Conservation (phyloP, 345 rosid genomes). For the Linum usitatissimum region DNA sequence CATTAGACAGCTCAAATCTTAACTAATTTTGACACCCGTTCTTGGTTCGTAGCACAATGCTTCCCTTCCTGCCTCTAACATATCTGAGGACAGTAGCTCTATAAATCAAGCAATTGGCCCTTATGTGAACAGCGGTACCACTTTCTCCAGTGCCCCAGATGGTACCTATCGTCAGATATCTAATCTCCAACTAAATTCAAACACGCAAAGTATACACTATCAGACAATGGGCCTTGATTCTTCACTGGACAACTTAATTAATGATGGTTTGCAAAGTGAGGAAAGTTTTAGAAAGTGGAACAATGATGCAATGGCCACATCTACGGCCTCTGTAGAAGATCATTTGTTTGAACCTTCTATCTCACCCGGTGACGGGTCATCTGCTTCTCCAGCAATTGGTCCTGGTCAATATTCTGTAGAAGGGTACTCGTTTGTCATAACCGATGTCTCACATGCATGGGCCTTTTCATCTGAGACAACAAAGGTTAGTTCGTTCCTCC, state of each 20-base stretch:
- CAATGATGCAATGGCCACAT: constrained; percentile 36
- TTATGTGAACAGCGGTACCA: constrained; percentile 17
- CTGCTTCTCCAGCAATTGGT: constrained; percentile 30
- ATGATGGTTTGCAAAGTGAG: constrained; percentile 56
- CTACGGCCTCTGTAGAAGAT: constrained; percentile 40
- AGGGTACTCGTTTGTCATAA: constrained; percentile 46
- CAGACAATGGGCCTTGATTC: constrained; percentile 23
- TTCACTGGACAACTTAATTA: constrained; percentile 31
- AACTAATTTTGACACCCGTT: not conserved
- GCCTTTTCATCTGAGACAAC: constrained; percentile 72
- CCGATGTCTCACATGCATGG: constrained; percentile 79
- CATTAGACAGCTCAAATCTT: too few species aligned
- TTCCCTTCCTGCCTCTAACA: constrained; percentile 15
- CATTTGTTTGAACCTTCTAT: constrained; percentile 33
- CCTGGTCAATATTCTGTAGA: constrained; percentile 29
- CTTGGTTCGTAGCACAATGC: constrained; percentile 29
- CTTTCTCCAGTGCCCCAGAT: constrained; percentile 19
- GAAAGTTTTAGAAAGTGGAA: constrained; percentile 89
- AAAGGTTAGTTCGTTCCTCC: constrained; percentile 39
- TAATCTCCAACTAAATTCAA: constrained; percentile 25
- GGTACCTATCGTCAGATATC: constrained; percentile 24
- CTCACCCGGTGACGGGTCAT: constrained; percentile 31
- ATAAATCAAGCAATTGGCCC: constrained; percentile 18
- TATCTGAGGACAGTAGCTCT: constrained; percentile 18
- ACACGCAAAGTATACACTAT: constrained; percentile 26